Evolutionary conservation across 192 early-diverging fungal species (phyloP), one percentile per base, ranked within the genome.

Genomic region (Chytriomyces hyalinus): DNA sequence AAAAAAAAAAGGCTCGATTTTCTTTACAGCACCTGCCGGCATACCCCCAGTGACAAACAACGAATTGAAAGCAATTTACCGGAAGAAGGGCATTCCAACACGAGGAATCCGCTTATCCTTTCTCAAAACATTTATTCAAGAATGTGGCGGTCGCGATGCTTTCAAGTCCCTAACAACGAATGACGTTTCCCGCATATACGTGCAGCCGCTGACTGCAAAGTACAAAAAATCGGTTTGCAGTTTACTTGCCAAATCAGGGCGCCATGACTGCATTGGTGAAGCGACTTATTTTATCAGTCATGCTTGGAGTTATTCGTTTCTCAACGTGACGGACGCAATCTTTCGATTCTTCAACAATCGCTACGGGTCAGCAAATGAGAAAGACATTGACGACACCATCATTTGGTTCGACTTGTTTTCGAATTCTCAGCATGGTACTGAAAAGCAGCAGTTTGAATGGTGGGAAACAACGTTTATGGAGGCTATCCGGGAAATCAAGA

Each of bases 361-460:
- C 17, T 36, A 36, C 36, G 36, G 36, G 0, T 36, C 36, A 36
- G 1, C 36, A 36, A 60, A 60, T 22, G 64, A 13, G 20, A 49
- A 48, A 15, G 70, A 72, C 28, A n/a, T 60, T 3, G 7, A 61
- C 17, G 45, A 11, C 10, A 46, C 61, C 17, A 26, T 73, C 46
- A 72, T 80, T 51, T 80, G 75, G 80, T 81, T 80, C 17, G 80
- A 80, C 49, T 53, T 80, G 28, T 81, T 81, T 28, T 70, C 78
- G 9, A 79, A 60, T 43, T 51, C 64, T 24, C 80, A 80, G 60
- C 69, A 80, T 46, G 24, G 22, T 6, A 81, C 78, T 49, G 17
- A 11, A 11, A 43, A 79, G 26, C 43, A 22, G 1, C 36, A 15
- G 46, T 74, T 63, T 74, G 59, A 66, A 28, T 80, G 80, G 80